A percentile compares a stretch with the other conserved stretches of the same genome.
These are phyloP conservation scores for Penicillium cataractarum DNA, from an alignment of 495 filamentous ascomycete species.

Conservation along the genomic window DNA sequence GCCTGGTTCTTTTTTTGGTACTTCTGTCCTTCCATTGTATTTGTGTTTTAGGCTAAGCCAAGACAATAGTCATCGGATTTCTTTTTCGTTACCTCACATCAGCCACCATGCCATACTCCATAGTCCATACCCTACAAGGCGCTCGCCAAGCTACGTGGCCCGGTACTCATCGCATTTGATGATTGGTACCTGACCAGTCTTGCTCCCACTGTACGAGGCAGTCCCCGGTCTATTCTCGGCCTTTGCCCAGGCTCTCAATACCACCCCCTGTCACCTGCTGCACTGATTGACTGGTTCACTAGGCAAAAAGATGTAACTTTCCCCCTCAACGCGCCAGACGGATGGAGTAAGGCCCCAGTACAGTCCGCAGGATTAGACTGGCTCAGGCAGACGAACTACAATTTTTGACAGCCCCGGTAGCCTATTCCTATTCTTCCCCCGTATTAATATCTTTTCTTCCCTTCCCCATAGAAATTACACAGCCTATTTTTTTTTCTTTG, in stretches of 20 bases:
- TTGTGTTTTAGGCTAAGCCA: constrained; percentile 9
- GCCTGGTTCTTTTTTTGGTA: constrained; percentile 5
- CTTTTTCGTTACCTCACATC: constrained; percentile 14
- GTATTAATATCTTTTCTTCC: constrained; percentile 8
- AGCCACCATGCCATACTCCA: neutral
- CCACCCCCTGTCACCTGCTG: constrained; percentile 4
- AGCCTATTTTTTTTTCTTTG: constrained; percentile 19
- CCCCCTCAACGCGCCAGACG: constrained; percentile 14
- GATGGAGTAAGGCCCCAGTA: constrained; percentile 12
- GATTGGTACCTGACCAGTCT: neutral
- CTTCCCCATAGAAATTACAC: too few species aligned
- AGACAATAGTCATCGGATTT: constrained; percentile 6
- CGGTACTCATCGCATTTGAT: neutral
- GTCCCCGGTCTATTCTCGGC: constrained; percentile 3
- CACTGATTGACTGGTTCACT: constrained; percentile 2
- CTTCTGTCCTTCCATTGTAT: constrained; percentile 4
- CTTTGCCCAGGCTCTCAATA: constrained; percentile 14
- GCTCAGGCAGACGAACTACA: neutral
- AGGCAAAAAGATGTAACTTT: constrained; percentile 21
- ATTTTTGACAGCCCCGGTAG: neutral
- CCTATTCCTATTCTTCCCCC: neutral
- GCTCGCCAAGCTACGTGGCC: constrained; percentile 13
- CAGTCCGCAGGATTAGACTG: constrained; percentile 5
- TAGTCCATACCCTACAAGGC: neutral
- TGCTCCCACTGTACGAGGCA: neutral